Conservation (phyloP, 345 rosid genomes). For the Populus davidiana region DNA sequence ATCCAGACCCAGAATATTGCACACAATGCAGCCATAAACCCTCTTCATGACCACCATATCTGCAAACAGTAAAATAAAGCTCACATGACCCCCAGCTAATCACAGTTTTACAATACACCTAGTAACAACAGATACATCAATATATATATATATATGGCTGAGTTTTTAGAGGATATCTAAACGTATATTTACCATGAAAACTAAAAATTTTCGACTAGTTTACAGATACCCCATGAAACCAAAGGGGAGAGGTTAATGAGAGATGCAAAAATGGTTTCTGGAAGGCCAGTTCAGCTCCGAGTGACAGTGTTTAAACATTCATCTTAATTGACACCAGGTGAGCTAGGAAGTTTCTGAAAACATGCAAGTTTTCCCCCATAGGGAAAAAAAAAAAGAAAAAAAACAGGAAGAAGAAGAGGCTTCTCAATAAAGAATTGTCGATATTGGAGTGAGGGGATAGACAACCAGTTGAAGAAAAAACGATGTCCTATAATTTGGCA, state of each 20-base stretch:
- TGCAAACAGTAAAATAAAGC: slow-evolving; percentile 25
- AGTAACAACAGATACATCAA: neutral
- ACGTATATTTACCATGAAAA: too few relatives aligned
- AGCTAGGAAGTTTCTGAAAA: neutral
- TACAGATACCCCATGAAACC: too few relatives aligned
- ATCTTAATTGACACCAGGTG: neutral
- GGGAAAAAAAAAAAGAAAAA: too few relatives aligned
- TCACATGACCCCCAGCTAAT: neutral
- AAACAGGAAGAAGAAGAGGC: too few relatives aligned
- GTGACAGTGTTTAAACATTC: neutral
- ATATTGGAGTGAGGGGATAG: neutral
- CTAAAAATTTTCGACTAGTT: too few relatives aligned
- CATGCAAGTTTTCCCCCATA: neutral
- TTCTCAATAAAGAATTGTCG: neutral
- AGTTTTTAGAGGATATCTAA: too few relatives aligned
- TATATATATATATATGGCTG: too few relatives aligned
- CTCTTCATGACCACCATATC: slow-evolving; percentile 63
- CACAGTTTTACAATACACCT: neutral
- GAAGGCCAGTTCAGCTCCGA: neutral
- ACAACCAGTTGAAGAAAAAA: neutral
- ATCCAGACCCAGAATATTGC: slow-evolving; percentile 73
- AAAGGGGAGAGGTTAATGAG: neutral
- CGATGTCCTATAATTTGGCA: neutral
- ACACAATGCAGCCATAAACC: slow-evolving; percentile 77
- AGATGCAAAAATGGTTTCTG: neutral